phyloP scores from a whole-genome alignment of 1,284 basidiomycete genomes.

The Apiotrichum sp. region DNA sequence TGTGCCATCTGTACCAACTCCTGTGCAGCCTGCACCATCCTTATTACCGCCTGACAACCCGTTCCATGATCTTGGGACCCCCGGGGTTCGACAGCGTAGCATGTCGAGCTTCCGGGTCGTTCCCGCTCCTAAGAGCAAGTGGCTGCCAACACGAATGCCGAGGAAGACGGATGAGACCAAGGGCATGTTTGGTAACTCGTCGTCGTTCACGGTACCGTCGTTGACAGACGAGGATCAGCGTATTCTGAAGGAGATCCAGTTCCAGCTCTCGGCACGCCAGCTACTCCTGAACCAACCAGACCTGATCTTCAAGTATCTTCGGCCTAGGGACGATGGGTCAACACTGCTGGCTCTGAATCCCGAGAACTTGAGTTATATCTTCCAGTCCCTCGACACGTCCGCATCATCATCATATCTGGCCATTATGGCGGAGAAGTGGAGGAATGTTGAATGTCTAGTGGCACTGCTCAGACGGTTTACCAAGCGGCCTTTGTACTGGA shows the following conservation, averaged over 20 bases:
- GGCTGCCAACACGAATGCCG: background rate
- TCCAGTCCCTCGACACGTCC: slow-evolving; percentile 11
- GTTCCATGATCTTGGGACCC: too few relatives aligned
- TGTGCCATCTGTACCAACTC: too few relatives aligned
- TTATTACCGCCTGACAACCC: too few relatives aligned
- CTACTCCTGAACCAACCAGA: slow-evolving; percentile 17
- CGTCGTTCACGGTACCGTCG: too few relatives aligned
- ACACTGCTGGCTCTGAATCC: slow-evolving; percentile 23
- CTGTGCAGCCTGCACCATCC: too few relatives aligned
- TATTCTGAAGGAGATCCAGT: background rate
- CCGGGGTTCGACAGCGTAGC: too few relatives aligned
- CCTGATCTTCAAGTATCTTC: slow-evolving; percentile 26
- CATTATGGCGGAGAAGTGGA: slow-evolving; percentile 27
- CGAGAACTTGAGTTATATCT: slow-evolving; percentile 23
- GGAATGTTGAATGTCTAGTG: slow-evolving; percentile 20
- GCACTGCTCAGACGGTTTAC: slow-evolving; percentile 21
- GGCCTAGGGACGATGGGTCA: slow-evolving; percentile 3
- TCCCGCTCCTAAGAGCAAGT: background rate
- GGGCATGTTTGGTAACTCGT: too few relatives aligned
- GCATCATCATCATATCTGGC: slow-evolving; percentile 24
- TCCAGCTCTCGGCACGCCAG: background rate
- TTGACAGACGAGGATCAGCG: too few relatives aligned
- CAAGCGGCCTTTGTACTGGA: slow-evolving; percentile 25
- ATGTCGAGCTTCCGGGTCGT: background rate
- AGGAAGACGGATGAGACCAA: background rate